Percentiles rank a stretch among this genome's conserved stretches.
Evolutionary conservation across 2,329 filamentous ascomycete species (phyloP).

Genomic region (Tolypocladium endophyticum): DNA sequence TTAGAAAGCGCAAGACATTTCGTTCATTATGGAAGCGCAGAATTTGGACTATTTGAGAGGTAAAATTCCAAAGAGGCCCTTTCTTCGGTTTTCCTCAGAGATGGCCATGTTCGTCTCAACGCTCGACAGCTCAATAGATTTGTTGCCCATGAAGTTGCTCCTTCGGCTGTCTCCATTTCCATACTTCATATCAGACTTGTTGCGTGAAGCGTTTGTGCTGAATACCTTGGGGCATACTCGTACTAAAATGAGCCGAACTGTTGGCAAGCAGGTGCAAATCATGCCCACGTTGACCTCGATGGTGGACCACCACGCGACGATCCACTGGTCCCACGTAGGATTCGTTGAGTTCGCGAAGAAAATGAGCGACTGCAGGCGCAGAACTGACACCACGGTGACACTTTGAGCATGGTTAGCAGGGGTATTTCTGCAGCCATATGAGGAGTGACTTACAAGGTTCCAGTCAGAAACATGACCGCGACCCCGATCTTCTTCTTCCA

Average conservation of each 20-base stretch:
- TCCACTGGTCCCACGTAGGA: not conserved
- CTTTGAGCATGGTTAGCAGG: not conserved
- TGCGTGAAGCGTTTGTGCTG: not conserved
- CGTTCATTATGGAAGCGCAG: too few relatives aligned
- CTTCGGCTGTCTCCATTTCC: not conserved
- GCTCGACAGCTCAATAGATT: not conserved
- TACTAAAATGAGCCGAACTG: not conserved
- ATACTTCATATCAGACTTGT: not conserved
- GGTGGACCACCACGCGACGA: not conserved
- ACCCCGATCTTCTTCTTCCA: conserved; percentile 4
- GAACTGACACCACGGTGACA: not conserved
- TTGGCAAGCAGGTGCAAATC: not conserved
- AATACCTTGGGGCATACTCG: not conserved
- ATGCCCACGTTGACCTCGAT: not conserved
- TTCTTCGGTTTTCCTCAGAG: not conserved
- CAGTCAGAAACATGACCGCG: conserved; percentile 2
- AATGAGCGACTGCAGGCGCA: not conserved
- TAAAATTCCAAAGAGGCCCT: too few relatives aligned
- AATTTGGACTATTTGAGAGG: too few relatives aligned
- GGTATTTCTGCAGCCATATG: too few relatives aligned
- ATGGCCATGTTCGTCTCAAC: not conserved
- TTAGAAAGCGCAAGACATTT: too few relatives aligned
- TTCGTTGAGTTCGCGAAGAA: not conserved
- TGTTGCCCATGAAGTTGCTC: not conserved
- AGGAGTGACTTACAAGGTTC: not conserved